phyloP scores from a whole-genome alignment of 805 yeast species.

The Lipomyces chichibuensis region DNA sequence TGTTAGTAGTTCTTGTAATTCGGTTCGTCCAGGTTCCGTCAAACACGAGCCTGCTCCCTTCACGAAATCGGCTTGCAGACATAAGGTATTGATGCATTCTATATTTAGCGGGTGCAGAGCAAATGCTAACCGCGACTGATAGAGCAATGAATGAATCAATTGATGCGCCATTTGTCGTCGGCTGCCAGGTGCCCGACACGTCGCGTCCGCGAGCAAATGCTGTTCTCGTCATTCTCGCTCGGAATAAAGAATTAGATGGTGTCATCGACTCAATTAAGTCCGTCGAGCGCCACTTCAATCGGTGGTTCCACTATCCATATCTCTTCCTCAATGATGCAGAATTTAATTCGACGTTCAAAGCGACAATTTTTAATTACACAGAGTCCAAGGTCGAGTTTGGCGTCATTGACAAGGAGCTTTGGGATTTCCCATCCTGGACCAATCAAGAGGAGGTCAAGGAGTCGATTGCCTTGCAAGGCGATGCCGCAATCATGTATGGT shows the following conservation, averaged over 20 bases:
- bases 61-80: conserved; percentile 12
- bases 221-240: conserved; percentile 77
- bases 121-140: background rate
- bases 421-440: conserved; percentile 68
- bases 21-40: conserved; percentile 6
- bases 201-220: conserved; percentile 69
- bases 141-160: conserved; percentile 33
- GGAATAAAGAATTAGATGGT: conserved; percentile 79
- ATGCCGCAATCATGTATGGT: conserved; percentile 82
- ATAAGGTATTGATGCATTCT: conserved; percentile 11
- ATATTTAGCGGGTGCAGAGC: background rate
- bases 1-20: conserved; percentile 13
- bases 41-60: background rate
- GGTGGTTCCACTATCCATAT: conserved; percentile 94
- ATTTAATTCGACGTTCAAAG: conserved; percentile 66
- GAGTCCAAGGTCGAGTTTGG: conserved; percentile 75
- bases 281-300: conserved; percentile 85
- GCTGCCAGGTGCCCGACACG: conserved; percentile 57
- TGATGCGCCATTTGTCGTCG: conserved; percentile 56
- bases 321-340: conserved; percentile 81
- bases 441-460: conserved; percentile 56
- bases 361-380: conserved; percentile 56
- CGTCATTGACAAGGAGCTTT: conserved; percentile 55
- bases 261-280: conserved; percentile 72
- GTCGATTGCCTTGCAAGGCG: conserved; percentile 73